These are phyloP conservation scores for Fusarium nanum DNA, from an alignment of 2,329 filamentous ascomycete species.

Conservation along the genomic window DNA sequence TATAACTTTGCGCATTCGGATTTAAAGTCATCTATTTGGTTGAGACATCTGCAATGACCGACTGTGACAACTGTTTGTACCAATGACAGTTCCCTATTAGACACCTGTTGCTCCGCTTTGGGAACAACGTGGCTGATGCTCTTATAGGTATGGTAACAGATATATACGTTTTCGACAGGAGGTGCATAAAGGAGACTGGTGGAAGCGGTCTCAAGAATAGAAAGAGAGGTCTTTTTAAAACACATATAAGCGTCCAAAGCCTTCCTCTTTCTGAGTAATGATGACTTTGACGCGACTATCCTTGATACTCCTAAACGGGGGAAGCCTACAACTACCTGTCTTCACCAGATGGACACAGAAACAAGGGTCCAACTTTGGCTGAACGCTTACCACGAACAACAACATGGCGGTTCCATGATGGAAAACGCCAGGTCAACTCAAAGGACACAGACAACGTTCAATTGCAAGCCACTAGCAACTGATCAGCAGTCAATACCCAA, in stretches of 20 bases:
- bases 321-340: not conserved
- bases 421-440: not conserved
- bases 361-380: not conserved
- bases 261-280: not conserved
- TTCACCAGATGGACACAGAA: not conserved
- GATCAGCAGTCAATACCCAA: not conserved
- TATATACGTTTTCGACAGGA: conserved; percentile 19
- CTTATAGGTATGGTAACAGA: not conserved
- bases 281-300: not conserved
- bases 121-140: not conserved
- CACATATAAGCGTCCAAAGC: not conserved
- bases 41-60: conserved; percentile 12
- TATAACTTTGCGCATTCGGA: not conserved
- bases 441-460: not conserved
- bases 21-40: not conserved
- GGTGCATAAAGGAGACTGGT: not conserved
- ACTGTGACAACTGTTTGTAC: not conserved
- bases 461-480: not conserved
- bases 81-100: conserved; percentile 8
- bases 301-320: not conserved
- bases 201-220: not conserved
- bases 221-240: not conserved
- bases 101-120: conserved; percentile 20
- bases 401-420: not conserved
- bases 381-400: not conserved